Evolutionary conservation across 192 early-diverging fungal species (phyloP), one percentile per base, ranked within the genome.

Genomic region (Tieghemiomyces parasiticus): DNA sequence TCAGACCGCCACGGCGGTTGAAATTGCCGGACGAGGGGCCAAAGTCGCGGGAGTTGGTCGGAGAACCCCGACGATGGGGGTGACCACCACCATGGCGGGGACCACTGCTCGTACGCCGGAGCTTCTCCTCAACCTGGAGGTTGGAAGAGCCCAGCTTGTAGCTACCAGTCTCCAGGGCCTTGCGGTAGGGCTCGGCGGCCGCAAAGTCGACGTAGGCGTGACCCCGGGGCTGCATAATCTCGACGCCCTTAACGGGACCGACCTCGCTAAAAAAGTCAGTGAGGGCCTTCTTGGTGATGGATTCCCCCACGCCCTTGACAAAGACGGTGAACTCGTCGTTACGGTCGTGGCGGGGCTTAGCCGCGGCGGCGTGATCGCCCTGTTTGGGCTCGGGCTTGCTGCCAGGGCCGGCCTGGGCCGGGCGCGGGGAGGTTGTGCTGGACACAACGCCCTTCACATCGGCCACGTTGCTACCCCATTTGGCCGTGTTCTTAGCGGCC

Each of bases 131-230:
- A 30, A 70, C 64, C 14, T 47, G 12, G 3, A 74, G 60, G 35
- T 25, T 60, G 33, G 28, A 38, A 44, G 44, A 61, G 33, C 35
- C 60, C 25, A 74, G 35, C 29, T 50, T 59, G 19, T 65, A 48
- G 25, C 53, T 60, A 35, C 66, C 62, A 6, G 65, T 62, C 29
- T 54, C 35, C 58, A 91, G 80, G 16, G 86, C 81, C 3, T 69
- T 67, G 33, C 75, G 75, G 22, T 84, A 83, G 26, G 72, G 68
- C 24, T 77, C 83, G 29, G 66, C 68, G 14, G 75, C 71, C 33
- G 67, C 65, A 66, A 89, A 92, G 62, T 90, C 85, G 28, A 88
- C 80, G 65, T 86, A 83, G 2, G 80, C 83, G 33, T 63, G 70
- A 62, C 74, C 75, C 70, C 80, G 83, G 45, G 70, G 61, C 3